Conservation (phyloP, 768 basidiomycete genomes). For the Steccherinum ochraceum region DNA sequence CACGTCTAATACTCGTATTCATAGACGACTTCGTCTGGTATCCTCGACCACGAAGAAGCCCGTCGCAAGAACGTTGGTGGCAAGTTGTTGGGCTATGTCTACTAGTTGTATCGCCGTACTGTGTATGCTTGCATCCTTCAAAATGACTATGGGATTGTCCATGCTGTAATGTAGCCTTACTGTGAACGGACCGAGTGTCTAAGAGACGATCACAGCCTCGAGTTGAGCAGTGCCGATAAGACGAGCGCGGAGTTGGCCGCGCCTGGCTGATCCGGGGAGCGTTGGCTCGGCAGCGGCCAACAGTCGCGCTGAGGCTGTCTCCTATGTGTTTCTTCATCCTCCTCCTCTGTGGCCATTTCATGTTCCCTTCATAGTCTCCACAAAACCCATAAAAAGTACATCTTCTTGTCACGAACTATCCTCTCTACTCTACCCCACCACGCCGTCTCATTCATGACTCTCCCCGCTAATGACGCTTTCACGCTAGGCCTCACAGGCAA, state of each 20-base stretch:
- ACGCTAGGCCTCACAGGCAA: conserved; percentile 11
- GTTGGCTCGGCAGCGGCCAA: not conserved
- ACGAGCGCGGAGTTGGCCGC: too few species aligned
- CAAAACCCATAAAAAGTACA: not conserved
- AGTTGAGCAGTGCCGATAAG: not conserved
- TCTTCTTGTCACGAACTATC: not conserved
- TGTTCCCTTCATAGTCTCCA: not conserved
- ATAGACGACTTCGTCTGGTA: conserved; percentile 95
- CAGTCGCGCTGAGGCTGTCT: too few species aligned
- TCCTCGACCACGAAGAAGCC: conserved; percentile 98
- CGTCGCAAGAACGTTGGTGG: conserved; percentile 97
- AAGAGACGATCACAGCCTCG: too few species aligned
- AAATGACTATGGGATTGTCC: not conserved
- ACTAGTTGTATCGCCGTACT: conserved; percentile 42
- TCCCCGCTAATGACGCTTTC: conserved; percentile 15
- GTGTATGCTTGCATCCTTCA: not conserved
- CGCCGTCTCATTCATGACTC: conserved; percentile 5
- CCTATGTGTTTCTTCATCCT: not conserved
- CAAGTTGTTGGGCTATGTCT: conserved; percentile 89
- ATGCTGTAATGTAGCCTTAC: not conserved
- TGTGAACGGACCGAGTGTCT: not conserved
- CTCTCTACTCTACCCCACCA: not conserved
- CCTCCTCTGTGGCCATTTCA: not conserved
- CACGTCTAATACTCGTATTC: too few species aligned
- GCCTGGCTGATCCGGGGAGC: not conserved